Evolutionary conservation across 2,329 filamentous ascomycete genomes (phyloP).

Genomic region (Colletotrichum lentis): DNA sequence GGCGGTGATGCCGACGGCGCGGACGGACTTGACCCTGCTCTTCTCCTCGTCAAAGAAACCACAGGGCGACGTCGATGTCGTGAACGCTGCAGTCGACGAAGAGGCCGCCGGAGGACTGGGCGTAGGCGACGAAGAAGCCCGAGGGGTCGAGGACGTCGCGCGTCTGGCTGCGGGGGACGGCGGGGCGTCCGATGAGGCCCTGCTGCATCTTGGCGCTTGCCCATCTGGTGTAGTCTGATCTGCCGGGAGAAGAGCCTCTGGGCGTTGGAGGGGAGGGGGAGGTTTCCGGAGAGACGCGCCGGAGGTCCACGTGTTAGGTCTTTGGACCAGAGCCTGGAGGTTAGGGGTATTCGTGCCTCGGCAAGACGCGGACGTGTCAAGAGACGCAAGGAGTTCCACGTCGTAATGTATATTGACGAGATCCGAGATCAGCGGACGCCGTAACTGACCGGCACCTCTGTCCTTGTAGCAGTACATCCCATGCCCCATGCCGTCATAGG

Average conservation of each 20-base stretch:
- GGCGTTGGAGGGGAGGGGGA: fast-evolving
- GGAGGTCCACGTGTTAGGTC: background rate
- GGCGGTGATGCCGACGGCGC: slow-evolving; percentile 46
- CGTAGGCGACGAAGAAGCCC: slow-evolving; percentile 74
- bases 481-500: background rate
- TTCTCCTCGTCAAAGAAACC: slow-evolving; percentile 48
- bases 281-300: background rate
- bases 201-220: slow-evolving; percentile 57
- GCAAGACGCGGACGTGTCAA: background rate
- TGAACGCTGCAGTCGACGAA: slow-evolving; percentile 77
- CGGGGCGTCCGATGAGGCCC: slow-evolving; percentile 66
- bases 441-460: background rate
- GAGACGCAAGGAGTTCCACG: background rate
- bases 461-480: background rate
- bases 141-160: slow-evolving; percentile 72
- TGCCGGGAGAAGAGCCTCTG: too few relatives aligned
- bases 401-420: background rate
- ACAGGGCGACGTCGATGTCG: slow-evolving; percentile 61
- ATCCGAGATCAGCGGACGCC: too few relatives aligned
- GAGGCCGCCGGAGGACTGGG: slow-evolving; percentile 71
- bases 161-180: slow-evolving; percentile 70
- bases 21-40: slow-evolving; percentile 44
- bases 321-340: background rate
- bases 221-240: too few relatives aligned
- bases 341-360: background rate